phyloP scores from a whole-genome alignment of 2,329 filamentous ascomycete genomes.

The Microcyclospora tardicrescens region DNA sequence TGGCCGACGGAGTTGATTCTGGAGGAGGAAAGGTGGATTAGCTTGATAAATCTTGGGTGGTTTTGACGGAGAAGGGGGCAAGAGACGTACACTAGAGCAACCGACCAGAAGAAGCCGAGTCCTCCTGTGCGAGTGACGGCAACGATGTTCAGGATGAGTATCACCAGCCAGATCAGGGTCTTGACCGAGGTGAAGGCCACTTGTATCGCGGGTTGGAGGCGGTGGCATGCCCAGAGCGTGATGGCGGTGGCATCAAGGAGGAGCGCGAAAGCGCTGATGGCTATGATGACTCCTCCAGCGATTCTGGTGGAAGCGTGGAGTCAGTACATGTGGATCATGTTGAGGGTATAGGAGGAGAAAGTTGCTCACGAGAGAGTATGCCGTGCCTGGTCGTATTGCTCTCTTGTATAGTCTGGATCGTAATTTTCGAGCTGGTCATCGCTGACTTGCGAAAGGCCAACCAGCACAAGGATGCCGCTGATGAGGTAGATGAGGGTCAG shows the following conservation, averaged over 20 bases:
- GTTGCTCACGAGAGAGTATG: constrained; percentile 1
- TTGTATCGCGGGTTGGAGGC: constrained; percentile 12
- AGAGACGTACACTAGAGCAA: constrained; percentile 23
- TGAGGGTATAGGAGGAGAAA: no score
- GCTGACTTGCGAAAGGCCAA: constrained; percentile 4
- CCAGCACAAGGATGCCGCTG: background rate
- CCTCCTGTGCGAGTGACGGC: constrained; percentile 1
- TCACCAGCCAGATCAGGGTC: constrained; percentile 12
- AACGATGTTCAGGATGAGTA: constrained; percentile 13
- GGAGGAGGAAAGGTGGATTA: background rate
- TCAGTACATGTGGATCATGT: background rate
- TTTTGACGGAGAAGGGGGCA: no score
- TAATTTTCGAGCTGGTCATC: background rate
- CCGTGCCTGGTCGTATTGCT: background rate
- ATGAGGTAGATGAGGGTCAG: constrained; percentile 9
- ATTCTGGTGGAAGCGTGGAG: constrained; percentile 8
- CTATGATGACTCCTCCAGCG: constrained; percentile 10
- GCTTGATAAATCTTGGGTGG: no score
- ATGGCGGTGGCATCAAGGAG: constrained; percentile 18
- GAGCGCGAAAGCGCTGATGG: constrained; percentile 12
- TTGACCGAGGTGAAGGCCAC: constrained; percentile 16
- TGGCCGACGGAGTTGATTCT: constrained; percentile 25
- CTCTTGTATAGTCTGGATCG: background rate
- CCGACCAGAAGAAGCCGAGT: constrained; percentile 10
- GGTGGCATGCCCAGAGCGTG: constrained; percentile 11